Conservation (phyloP, 176 grass and related monocot species). For the Avena insularis region DNA sequence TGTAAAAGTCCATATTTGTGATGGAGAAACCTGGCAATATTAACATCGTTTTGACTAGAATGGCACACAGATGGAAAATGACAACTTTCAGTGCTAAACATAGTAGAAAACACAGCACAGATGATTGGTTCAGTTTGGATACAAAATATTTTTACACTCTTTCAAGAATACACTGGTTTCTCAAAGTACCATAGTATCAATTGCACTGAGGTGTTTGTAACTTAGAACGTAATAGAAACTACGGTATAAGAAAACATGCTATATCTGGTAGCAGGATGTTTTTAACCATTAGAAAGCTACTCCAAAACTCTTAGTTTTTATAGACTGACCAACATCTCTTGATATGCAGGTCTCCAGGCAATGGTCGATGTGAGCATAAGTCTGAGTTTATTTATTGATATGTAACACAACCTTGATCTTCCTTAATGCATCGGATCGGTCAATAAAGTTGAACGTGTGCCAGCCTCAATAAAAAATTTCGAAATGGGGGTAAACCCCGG, state of each 20-base stretch:
- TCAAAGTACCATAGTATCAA: not conserved
- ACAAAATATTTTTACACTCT: not conserved
- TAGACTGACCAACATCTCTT: too few species aligned
- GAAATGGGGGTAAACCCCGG: too few species aligned
- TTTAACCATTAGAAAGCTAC: not conserved
- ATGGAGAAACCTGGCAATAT: not conserved
- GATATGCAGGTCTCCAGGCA: too few species aligned
- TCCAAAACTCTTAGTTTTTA: too few species aligned
- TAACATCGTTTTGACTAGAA: not conserved
- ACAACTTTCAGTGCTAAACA: not conserved
- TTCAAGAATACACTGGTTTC: not conserved
- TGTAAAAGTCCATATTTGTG: not conserved
- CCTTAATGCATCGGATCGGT: too few species aligned
- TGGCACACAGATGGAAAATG: not conserved
- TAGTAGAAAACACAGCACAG: slow-evolving; percentile 1
- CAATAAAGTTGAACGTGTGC: too few species aligned
- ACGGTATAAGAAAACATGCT: not conserved
- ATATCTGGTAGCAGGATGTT: not conserved
- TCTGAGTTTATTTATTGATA: too few species aligned
- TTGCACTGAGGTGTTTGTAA: not conserved
- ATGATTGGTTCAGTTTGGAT: not conserved
- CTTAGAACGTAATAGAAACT: not conserved
- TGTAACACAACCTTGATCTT: too few species aligned
- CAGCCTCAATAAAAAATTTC: too few species aligned
- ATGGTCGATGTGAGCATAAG: too few species aligned